Base-by-base conservation (phyloP, 2,329 filamentous ascomycete species). In the Epichloe scottii region DNA sequence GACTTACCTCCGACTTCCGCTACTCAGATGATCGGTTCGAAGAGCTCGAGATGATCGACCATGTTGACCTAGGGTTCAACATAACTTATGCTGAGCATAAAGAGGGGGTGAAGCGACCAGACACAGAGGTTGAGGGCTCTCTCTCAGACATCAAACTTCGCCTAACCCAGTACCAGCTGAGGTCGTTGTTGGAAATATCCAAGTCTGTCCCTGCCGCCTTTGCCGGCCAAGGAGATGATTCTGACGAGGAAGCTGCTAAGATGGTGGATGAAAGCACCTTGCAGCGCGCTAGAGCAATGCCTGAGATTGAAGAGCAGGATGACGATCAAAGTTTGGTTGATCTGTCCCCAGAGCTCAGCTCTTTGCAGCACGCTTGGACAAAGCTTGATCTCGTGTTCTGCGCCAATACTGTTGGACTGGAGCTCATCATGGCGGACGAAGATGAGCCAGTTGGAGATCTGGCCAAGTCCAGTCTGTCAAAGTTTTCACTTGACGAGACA, bases 21-120 rank as follows among this genome's bases (percentile, higher is more conserved):
- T 97, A 94, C 59, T 67, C 79, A 0, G 75, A 82, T 2, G 79
- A 82, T 35, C 69, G 78, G 51, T 80, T 81, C 0, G 93, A 98
- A 66, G 89, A 95, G 64, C 74, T 98, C 7, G 89, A 98, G 64
- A 85, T 99, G 72, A 95, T 99, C 58, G 90, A 98, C 61, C 89
- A 96, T 59, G 89, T 98, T 12, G 93, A 98, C 63, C 73, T 99
- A 23, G 87, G 87, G 46, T 96, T 98, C 69, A 87, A 87, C 54
- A 84, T 98, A 56, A 94, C 86, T 2, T 91, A 96, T 66, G 81
- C 90, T 1, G 91, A 97, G 63, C 93, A 98, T 63, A 82, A 81
- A 58, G 67, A 79, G 34, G 86, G 85, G 14, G 74, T 78, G 49
- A 84, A 93, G 61, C 79, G 91, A 39, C 93, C 93, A 0, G 91